phyloP scores from a whole-genome alignment of 345 rosid species.

The Crucihimalaya himalaica region DNA sequence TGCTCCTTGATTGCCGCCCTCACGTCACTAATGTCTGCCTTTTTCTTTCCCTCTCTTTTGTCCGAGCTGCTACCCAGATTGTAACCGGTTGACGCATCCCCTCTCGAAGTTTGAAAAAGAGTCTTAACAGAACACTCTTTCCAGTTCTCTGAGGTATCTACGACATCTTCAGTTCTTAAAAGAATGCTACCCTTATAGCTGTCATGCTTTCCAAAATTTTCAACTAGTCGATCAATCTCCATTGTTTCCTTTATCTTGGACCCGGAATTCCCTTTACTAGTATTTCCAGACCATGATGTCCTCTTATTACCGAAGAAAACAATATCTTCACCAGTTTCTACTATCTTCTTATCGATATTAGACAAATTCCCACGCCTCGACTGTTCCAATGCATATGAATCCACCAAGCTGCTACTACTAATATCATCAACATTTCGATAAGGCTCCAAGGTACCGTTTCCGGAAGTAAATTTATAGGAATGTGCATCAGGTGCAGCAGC shows the following conservation, averaged over 20 bases:
- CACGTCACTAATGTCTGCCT: constrained; percentile 50
- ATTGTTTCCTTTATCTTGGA: constrained; percentile 43
- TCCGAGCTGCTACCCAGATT: constrained; percentile 45
- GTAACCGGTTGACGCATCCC: constrained; percentile 58
- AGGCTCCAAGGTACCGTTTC: constrained; percentile 49
- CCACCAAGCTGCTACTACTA: constrained; percentile 40
- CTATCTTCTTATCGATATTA: constrained; percentile 48
- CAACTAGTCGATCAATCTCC: constrained; percentile 51
- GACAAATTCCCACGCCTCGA: constrained; percentile 40
- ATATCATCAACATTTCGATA: constrained; percentile 45
- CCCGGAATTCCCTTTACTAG: constrained; percentile 51
- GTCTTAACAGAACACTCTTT: constrained; percentile 74
- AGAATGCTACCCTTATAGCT: constrained; percentile 47
- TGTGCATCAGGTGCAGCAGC: constrained; percentile 53
- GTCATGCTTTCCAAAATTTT: constrained; percentile 40
- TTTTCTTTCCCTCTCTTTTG: constrained; percentile 72
- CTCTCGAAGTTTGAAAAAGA: constrained; percentile 64
- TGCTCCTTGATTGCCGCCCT: constrained; percentile 76
- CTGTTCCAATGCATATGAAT: constrained; percentile 41
- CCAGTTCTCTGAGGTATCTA: constrained; percentile 56
- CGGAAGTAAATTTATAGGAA: constrained; percentile 55
- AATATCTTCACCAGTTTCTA: constrained; percentile 60
- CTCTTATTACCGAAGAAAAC: constrained; percentile 56
- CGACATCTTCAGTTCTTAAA: constrained; percentile 51
- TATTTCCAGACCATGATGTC: constrained; percentile 58